Evolutionary conservation across 495 filamentous ascomycete genomes (phyloP).

Genomic region (Penicillium cosmopolitanum): DNA sequence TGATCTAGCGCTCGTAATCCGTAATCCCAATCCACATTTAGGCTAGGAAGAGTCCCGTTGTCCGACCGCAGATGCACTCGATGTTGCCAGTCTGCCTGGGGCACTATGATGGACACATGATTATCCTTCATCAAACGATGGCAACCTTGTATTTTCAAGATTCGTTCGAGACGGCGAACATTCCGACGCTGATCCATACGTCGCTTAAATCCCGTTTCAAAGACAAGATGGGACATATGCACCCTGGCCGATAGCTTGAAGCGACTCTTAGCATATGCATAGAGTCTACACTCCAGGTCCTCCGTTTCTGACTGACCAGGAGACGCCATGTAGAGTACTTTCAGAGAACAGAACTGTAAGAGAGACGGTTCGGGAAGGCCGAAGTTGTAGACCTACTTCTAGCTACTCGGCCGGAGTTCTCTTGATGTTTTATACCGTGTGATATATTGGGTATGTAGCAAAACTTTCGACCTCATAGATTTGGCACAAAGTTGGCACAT

Average conservation of each 20-base stretch:
- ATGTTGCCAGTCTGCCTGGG: neutral
- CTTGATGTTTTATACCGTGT: too few species aligned
- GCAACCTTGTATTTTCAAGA: conserved; percentile 9
- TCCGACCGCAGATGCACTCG: neutral
- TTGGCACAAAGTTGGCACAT: too few species aligned
- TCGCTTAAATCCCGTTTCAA: conserved; percentile 1
- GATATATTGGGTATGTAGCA: too few species aligned
- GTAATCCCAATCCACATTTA: conserved; percentile 7
- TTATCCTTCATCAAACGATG: conserved; percentile 3
- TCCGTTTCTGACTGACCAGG: neutral
- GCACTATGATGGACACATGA: conserved; percentile 5
- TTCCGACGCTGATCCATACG: conserved; percentile 4
- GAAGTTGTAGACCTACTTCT: neutral
- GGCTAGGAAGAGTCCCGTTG: neutral
- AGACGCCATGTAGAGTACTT: neutral
- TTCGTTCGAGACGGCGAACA: neutral
- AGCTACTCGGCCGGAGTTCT: conserved; percentile 2
- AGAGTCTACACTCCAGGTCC: neutral
- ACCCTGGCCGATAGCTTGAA: conserved; percentile 7
- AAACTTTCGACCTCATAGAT: too few species aligned
- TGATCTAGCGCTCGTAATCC: too few species aligned
- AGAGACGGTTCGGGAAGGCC: too few species aligned
- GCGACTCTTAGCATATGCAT: neutral
- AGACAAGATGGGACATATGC: conserved; percentile 2
- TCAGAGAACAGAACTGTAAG: neutral